Evolutionary conservation across 768 basidiomycete genomes (phyloP), one percentile per base, ranked within the genome.

Genomic region (Paxillus involutus): DNA sequence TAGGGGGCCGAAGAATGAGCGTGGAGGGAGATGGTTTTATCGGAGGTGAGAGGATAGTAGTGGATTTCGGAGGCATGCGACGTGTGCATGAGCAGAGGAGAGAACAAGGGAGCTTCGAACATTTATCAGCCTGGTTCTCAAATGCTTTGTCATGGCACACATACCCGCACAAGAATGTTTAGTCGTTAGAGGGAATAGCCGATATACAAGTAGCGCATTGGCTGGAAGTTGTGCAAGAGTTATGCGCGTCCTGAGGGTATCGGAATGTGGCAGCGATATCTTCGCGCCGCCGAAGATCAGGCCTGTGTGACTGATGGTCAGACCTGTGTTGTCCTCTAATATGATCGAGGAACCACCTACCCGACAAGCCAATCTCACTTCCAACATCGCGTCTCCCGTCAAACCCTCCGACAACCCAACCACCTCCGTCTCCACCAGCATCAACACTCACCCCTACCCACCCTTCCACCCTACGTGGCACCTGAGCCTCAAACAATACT

Each of bases 1-100:
- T 84, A 93, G 0, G 92, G 89, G 2, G 83, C 89, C 6, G 76
- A 70, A 7, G 79, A 68, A 65, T 93, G 88, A 0, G 85, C 81
- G 65, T 92, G 89, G 12, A 91, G 75, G n/a, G 63, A 14, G 59
- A 68, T 1, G 63, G 65, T 44, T 61, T 64, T 39, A 56, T 48
- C 43, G n/a, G 65, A 10, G 7, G 40, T 57, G 29, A 89, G 73
- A 30, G 84, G 80, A 66, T 81, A 83, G 59, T 89, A 89, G 63
- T 91, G 85, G 1, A 81, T 80, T 71, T 92, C 91, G 10, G 77
- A 69, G 1, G 74, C 63, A 47, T 79, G 73, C 0, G 89, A 84
- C 0, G 75, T 75, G 53, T 92, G 86, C 30, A 79, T 71, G 12
- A 94, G 71, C n/a, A 93, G 70, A 3, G 90, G 88, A 6, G 81